Evolutionary conservation across 2,329 filamentous ascomycete genomes (phyloP).

Genomic region (Dothidotthia symphoricarpi): DNA sequence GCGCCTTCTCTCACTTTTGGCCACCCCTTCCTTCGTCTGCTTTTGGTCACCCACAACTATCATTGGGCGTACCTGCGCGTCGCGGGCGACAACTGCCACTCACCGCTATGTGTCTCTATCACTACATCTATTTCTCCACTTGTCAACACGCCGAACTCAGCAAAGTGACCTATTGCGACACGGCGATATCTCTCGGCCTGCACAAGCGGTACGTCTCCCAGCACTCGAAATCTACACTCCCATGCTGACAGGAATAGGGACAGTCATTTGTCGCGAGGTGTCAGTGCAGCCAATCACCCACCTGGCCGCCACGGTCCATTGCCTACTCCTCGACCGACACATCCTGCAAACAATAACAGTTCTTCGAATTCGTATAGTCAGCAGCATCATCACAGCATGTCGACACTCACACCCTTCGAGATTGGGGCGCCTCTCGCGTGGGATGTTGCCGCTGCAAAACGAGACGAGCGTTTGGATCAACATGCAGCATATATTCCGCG

Average conservation of each 20-base stretch:
- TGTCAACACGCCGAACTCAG: conserved; percentile 36
- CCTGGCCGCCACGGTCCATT: conserved; percentile 4
- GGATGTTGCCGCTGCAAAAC: conserved; percentile 2
- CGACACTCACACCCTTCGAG: conserved; percentile 20
- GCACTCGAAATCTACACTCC: neutral
- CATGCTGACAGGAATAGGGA: conserved; percentile 14
- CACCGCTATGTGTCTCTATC: conserved; percentile 37
- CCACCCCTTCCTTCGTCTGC: conserved; percentile 3
- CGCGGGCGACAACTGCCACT: conserved; percentile 8
- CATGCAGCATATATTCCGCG: conserved; percentile 20
- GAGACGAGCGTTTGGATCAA: conserved; percentile 1
- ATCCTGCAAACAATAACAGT: conserved; percentile 11
- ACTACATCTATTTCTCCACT: conserved; percentile 33
- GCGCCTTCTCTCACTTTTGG: conserved; percentile 5
- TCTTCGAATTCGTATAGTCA: conserved; percentile 17
- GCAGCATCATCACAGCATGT: conserved; percentile 25
- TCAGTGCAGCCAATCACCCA: conserved; percentile 4
- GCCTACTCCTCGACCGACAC: conserved; percentile 10
- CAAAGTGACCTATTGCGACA: conserved; percentile 35
- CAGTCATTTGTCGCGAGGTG: conserved; percentile 14
- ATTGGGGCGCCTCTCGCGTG: conserved; percentile 7
- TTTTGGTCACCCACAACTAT: conserved; percentile 2
- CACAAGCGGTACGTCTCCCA: conserved; percentile 16
- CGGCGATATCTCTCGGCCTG: conserved; percentile 20
- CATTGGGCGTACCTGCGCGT: conserved; percentile 10